These are phyloP conservation scores for Kazachstania sp. DNA, from an alignment of 1,139 yeast species.

Conservation along the genomic window DNA sequence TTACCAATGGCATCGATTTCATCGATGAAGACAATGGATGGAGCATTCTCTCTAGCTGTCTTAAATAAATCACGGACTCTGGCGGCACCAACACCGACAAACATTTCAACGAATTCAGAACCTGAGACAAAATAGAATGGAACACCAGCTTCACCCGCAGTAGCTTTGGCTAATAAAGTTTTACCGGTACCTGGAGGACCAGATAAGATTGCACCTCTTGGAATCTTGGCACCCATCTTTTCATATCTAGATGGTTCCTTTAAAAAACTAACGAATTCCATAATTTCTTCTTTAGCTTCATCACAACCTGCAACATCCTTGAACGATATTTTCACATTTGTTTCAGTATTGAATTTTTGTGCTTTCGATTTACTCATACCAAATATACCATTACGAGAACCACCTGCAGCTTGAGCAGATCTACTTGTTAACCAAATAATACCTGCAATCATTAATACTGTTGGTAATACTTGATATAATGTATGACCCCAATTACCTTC, in stretches of 20 bases:
- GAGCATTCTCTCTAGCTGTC: conserved; percentile 73
- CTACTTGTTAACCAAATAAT: conserved; percentile 59
- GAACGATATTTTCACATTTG: conserved; percentile 61
- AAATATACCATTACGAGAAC: conserved; percentile 52
- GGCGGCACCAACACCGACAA: conserved; percentile 78
- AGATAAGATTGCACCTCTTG: conserved; percentile 73
- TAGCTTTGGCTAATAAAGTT: conserved; percentile 70
- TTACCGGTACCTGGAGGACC: conserved; percentile 91
- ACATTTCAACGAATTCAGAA: conserved; percentile 74
- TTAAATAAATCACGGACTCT: conserved; percentile 75
- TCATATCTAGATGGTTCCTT: conserved; percentile 69
- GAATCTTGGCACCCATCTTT: conserved; percentile 71
- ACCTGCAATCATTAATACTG: conserved; percentile 62
- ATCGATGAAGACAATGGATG: conserved; percentile 71
- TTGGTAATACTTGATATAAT: conserved; percentile 58
- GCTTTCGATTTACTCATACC: conserved; percentile 64
- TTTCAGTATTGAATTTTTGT: conserved; percentile 60
- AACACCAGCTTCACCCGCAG: conserved; percentile 81
- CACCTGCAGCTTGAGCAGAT: conserved; percentile 43
- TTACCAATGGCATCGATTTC: conserved; percentile 84
- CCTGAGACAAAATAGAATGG: conserved; percentile 79
- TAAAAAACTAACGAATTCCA: conserved; percentile 75
- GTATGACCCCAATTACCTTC: conserved; percentile 50
- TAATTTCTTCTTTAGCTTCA: conserved; percentile 75
- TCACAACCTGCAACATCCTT: conserved; percentile 80